These are phyloP conservation scores for Kalaharituber pfeilii DNA, from an alignment of 2,329 filamentous ascomycete genomes.

Conservation along the genomic window DNA sequence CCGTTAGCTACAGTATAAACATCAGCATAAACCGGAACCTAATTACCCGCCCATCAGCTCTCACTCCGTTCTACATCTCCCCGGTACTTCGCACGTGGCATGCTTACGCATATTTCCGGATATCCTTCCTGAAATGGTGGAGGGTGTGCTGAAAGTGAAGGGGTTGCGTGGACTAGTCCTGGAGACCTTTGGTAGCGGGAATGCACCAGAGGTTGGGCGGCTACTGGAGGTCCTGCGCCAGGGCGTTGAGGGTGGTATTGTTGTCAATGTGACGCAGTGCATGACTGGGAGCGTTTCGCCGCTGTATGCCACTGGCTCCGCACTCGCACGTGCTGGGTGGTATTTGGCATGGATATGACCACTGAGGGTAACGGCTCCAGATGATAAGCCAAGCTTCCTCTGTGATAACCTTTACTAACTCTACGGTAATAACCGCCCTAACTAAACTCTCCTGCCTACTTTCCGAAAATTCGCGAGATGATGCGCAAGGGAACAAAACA, in stretches of 20 bases:
- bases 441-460: slow-evolving; percentile 82
- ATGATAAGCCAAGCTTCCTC: background rate
- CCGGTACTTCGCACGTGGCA: slow-evolving; percentile 59
- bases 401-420: slow-evolving; percentile 5
- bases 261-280: slow-evolving; percentile 87
- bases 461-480: slow-evolving; percentile 48
- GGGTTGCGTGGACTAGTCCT: slow-evolving; percentile 65
- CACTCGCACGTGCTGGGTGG: slow-evolving; percentile 69
- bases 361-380: slow-evolving; percentile 38
- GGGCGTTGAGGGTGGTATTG: slow-evolving; percentile 61
- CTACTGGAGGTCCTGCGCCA: slow-evolving; percentile 60
- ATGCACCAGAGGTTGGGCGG: slow-evolving; percentile 67
- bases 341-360: slow-evolving; percentile 77
- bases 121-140: slow-evolving; percentile 84
- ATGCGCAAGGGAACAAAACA: slow-evolving; percentile 81
- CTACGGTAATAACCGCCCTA: slow-evolving; percentile 46
- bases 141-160: slow-evolving; percentile 61
- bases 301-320: slow-evolving; percentile 60
- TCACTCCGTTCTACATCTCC: slow-evolving; percentile 56
- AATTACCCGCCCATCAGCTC: slow-evolving; percentile 53
- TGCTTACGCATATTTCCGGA: slow-evolving; percentile 82
- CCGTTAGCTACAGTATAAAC: slow-evolving; percentile 67
- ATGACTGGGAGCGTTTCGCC: slow-evolving; percentile 58
- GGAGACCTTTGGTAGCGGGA: slow-evolving; percentile 86
- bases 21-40: slow-evolving; percentile 68